A percentile compares a stretch with the other conserved stretches of the same genome.
These are phyloP conservation scores for Pseudopyrenochaeta lycopersici DNA, from an alignment of 2,329 filamentous ascomycete genomes.

Conservation along the genomic window DNA sequence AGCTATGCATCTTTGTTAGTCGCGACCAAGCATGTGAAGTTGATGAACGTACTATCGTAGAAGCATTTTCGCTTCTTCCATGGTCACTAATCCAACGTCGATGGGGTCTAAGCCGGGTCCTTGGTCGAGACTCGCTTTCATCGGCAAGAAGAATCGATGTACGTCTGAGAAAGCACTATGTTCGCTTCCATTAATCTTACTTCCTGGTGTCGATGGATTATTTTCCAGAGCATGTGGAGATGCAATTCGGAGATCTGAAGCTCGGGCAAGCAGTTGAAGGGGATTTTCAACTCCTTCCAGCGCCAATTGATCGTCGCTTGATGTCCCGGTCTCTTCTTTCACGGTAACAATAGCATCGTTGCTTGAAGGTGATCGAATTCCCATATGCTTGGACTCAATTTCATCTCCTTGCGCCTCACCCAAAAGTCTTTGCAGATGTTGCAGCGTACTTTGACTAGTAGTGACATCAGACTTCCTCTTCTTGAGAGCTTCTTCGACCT, in stretches of 20 bases:
- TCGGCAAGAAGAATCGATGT: constrained; percentile 72
- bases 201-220: constrained; percentile 39
- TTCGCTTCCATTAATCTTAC: constrained; percentile 41
- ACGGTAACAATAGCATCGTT: constrained; percentile 1
- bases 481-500: constrained; percentile 72
- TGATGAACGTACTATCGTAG: constrained; percentile 67
- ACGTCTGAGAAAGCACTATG: constrained; percentile 58
- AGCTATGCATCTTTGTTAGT: constrained; percentile 55
- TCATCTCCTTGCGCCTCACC: constrained; percentile 54
- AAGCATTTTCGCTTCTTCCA: constrained; percentile 70
- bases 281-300: constrained; percentile 80
- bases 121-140: constrained; percentile 69
- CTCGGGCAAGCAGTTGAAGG: constrained; percentile 75
- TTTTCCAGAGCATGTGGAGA: constrained; percentile 37
- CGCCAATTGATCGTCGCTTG: constrained; percentile 58
- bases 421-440: constrained; percentile 60
- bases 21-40: not conserved
- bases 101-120: constrained; percentile 73
- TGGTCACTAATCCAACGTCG: constrained; percentile 72
- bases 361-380: constrained; percentile 5
- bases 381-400: constrained; percentile 1
- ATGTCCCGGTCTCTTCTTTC: constrained; percentile 37
- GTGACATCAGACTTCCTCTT: constrained; percentile 39
- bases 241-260: constrained; percentile 72
- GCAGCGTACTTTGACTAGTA: constrained; percentile 32